Evolutionary conservation across 257 asterid genomes (phyloP).

Genomic region (Solanum chilense): DNA sequence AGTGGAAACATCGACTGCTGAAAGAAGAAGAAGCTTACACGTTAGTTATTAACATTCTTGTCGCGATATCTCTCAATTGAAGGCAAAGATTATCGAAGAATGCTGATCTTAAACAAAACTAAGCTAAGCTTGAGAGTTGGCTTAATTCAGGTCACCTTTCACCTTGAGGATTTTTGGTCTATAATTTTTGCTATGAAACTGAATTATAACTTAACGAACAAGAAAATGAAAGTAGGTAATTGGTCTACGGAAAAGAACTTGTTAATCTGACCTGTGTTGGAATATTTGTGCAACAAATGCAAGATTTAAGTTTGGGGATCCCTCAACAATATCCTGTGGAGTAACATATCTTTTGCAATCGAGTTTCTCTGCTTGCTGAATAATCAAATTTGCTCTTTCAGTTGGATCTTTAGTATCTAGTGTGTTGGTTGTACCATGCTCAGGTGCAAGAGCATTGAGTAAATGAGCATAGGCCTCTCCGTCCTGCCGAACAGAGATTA

Average conservation of each 20-base stretch:
- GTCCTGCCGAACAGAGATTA: constrained; percentile 34
- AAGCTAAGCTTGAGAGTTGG: not conserved
- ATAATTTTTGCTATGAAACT: not conserved
- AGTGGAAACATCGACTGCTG: not conserved
- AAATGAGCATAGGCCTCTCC: constrained; percentile 93
- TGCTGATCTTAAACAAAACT: not conserved
- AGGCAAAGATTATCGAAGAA: not conserved
- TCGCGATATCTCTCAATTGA: not conserved
- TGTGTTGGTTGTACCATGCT: constrained; percentile 52
- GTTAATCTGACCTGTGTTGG: constrained; percentile 56
- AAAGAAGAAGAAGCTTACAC: not conserved
- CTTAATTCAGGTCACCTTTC: not conserved
- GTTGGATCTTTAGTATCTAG: constrained; percentile 68
- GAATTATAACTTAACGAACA: not conserved
- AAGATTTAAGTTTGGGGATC: constrained; percentile 76
- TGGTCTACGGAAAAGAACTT: not conserved
- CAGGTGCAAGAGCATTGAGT: constrained; percentile 92
- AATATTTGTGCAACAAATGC: constrained; percentile 98
- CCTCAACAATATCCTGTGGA: constrained; percentile 85
- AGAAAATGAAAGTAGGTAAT: not conserved
- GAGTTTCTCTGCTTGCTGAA: constrained; percentile 88
- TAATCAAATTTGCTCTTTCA: constrained; percentile 76
- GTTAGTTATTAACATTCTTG: not conserved
- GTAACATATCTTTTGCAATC: constrained; percentile 80
- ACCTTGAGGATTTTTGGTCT: not conserved